These are phyloP conservation scores for Chalciporus chontae DNA, from an alignment of 768 basidiomycete genomes.

Conservation along the genomic window DNA sequence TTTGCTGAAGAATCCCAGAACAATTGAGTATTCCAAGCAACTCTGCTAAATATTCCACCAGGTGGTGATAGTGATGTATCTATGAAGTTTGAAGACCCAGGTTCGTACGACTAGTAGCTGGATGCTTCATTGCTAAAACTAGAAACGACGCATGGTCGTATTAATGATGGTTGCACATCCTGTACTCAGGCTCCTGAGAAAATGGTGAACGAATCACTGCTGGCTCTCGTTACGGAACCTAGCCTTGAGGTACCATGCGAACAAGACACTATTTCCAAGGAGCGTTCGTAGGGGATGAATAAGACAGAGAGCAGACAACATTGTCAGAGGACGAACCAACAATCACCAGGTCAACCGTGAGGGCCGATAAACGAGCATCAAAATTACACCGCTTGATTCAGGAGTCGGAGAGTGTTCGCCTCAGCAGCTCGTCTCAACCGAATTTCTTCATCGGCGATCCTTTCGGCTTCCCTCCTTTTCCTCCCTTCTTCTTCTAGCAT, in stretches of 20 bases:
- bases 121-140: neutral
- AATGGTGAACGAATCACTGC: too few species aligned
- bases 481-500: constrained; percentile 59
- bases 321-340: neutral
- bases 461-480: constrained; percentile 58
- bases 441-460: constrained; percentile 45
- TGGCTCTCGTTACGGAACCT: neutral
- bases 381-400: constrained; percentile 19
- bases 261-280: neutral
- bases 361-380: neutral
- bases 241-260: neutral
- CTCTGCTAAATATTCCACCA: too few species aligned
- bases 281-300: neutral
- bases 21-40: too few species aligned
- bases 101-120: neutral
- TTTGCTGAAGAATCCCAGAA: too few species aligned
- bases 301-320: neutral
- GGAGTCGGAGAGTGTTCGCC: constrained; percentile 40
- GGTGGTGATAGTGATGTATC: neutral
- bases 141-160: neutral
- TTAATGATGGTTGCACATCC: neutral
- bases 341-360: neutral
- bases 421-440: constrained; percentile 48
- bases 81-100: too few species aligned
- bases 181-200: neutral